Percentiles rank a stretch among this genome's conserved stretches.
These are phyloP conservation scores for Cutaneotrichosporon dermatis DNA, from an alignment of 1,284 basidiomycete species.

Conservation along the genomic window DNA sequence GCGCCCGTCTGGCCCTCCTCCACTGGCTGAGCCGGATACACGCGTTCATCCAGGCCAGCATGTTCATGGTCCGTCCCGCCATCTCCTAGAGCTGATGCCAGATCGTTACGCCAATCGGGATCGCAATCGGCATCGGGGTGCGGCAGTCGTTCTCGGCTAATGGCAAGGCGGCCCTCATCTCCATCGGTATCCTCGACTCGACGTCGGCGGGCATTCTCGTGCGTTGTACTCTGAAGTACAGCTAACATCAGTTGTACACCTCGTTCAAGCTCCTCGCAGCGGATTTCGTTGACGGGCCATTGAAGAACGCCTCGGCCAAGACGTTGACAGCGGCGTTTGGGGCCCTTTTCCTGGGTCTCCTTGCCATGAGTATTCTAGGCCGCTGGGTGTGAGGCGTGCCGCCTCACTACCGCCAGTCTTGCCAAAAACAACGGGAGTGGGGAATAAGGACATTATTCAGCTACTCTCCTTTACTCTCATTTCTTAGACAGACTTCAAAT, in stretches of 20 bases:
- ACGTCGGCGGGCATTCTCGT: conserved; percentile 75
- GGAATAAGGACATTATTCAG: too few relatives aligned
- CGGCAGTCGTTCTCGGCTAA: conserved; percentile 33
- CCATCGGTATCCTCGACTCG: conserved; percentile 54
- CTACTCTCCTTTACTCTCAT: too few relatives aligned
- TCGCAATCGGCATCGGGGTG: conserved; percentile 35
- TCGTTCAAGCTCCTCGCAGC: conserved; percentile 32
- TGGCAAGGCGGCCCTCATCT: conserved; percentile 31
- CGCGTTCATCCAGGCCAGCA: conserved; percentile 23
- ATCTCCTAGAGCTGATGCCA: not conserved
- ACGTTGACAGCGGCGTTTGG: conserved; percentile 25
- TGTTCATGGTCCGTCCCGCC: conserved; percentile 18
- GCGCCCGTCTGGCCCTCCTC: conserved; percentile 30
- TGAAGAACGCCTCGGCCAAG: conserved; percentile 15
- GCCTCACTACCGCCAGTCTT: not conserved
- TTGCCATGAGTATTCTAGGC: conserved; percentile 42
- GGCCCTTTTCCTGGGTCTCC: conserved; percentile 27
- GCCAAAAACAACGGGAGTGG: too few relatives aligned
- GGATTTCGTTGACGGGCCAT: conserved; percentile 29
- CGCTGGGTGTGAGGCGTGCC: conserved; percentile 35
- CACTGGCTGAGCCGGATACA: conserved; percentile 13
- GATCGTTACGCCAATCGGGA: conserved; percentile 27
- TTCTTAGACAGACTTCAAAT: too few relatives aligned
- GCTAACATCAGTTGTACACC: conserved; percentile 23
- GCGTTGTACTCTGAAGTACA: not conserved